A percentile compares a stretch with the other conserved stretches of the same genome.
Conservation (phyloP, 139 green algal genomes). For the Ettlia oleoabundans region DNA sequence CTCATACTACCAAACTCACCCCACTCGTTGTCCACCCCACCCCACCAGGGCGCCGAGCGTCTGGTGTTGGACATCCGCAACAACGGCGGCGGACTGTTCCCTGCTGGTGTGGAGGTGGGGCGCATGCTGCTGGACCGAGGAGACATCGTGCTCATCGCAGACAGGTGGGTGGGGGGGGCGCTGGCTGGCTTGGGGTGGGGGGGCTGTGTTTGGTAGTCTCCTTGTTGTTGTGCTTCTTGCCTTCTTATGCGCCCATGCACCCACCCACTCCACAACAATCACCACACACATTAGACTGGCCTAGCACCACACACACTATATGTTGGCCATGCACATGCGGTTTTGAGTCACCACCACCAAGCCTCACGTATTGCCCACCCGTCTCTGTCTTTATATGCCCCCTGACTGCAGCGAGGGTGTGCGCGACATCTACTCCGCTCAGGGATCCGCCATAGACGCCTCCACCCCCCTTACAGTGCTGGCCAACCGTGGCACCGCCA, state of each 20-base stretch:
- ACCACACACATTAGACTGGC: too few species aligned
- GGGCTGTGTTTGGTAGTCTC: too few species aligned
- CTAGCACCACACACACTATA: too few species aligned
- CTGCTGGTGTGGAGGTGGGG: constrained; percentile 88
- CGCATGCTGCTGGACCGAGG: constrained; percentile 78
- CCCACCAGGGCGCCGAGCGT: constrained; percentile 31
- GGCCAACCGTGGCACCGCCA: constrained; percentile 96
- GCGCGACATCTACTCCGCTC: constrained; percentile 87
- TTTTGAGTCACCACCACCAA: neutral
- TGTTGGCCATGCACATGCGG: too few species aligned
- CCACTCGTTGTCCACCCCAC: neutral
- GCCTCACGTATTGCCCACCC: too few species aligned
- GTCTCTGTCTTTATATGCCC: neutral
- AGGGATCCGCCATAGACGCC: constrained; percentile 57
- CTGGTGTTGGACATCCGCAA: constrained; percentile 93
- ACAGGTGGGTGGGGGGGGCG: constrained; percentile 54
- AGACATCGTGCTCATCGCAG: constrained; percentile 94
- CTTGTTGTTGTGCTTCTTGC: too few species aligned
- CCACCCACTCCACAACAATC: too few species aligned
- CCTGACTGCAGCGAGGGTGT: constrained; percentile 64
- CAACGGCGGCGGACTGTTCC: constrained; percentile 95
- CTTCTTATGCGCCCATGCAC: too few species aligned
- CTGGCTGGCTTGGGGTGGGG: neutral
- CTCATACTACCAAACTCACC: neutral
- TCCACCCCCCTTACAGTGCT: constrained; percentile 78